Conservation (phyloP, 2,329 filamentous ascomycete species). For the Parastagonospora nodorum region DNA sequence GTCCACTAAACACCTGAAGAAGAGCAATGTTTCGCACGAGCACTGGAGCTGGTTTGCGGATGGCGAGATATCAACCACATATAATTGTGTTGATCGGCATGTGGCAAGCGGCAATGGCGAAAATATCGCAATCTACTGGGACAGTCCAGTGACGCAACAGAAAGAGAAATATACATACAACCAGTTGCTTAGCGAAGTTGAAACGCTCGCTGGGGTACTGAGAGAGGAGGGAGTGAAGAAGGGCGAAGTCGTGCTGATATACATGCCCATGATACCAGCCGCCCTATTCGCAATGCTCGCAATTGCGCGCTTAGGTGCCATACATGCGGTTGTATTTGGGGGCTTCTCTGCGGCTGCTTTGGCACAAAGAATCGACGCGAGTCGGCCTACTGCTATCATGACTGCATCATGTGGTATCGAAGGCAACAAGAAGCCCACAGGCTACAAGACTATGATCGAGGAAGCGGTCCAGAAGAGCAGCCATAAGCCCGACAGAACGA, state of each 20-base stretch:
- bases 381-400: constrained; percentile 74
- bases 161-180: constrained; percentile 77
- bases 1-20: constrained; percentile 65
- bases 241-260: constrained; percentile 87
- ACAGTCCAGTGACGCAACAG: constrained; percentile 78
- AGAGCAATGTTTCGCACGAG: constrained; percentile 66
- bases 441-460: constrained; percentile 76
- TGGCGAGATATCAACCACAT: constrained; percentile 87
- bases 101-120: constrained; percentile 76
- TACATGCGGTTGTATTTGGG: constrained; percentile 92
- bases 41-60: constrained; percentile 91
- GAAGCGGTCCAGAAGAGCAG: constrained; percentile 70
- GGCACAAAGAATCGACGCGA: constrained; percentile 86
- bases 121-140: constrained; percentile 78
- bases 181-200: constrained; percentile 77
- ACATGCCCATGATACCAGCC: constrained; percentile 97
- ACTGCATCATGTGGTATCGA: constrained; percentile 94
- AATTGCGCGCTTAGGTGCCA: constrained; percentile 77
- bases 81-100: constrained; percentile 90
- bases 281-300: constrained; percentile 87
- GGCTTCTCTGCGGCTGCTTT: constrained; percentile 83
- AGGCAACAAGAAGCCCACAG: constrained; percentile 75
- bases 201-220: constrained; percentile 79
- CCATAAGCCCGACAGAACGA: constrained; percentile 73
- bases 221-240: constrained; percentile 79